Base-by-base conservation (phyloP, 73 alveolate genomes). In the Paramecium octaurelia region DNA sequence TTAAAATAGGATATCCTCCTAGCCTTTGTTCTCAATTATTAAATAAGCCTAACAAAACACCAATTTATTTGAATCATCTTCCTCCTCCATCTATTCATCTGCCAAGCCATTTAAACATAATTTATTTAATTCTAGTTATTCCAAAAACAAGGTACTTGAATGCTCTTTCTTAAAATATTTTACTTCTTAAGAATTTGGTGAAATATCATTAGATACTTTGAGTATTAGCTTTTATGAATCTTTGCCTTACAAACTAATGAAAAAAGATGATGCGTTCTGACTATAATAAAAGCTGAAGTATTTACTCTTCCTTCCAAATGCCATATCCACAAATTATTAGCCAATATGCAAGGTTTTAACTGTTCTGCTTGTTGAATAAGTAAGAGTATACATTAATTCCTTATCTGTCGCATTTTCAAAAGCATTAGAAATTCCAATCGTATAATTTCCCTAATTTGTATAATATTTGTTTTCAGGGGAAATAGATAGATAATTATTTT, bases 291-390 rank as follows among this genome's bases (percentile, higher is more conserved):
- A 64, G 27, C 84, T 64, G 27, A 64, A 64, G 48, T 64, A 64
- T 64, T 64, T 64, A 27, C 29, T 64, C 46, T 64, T 64, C 9
- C 8, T 64, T 64, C 48, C 46, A 12, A 11, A 24, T 44, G 57
- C 31, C 38, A 20, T 23, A 80, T 80, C 91, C 7, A 24, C 34
- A 80, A 40, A 48, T 42, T 44, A 44, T 44, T 20, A 23, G 14
- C 76, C 91, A 5, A 48, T 14, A 10, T 80, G 38, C 7, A 80
- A 23, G 14, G 70, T 44, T 44, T 80, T 80, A 35, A 80, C 73
- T 14, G 91, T 80, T 48, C 91, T 80, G 6, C 64, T 31, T 16
- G 91, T 80, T 12, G 91, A 80, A 44, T 24, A 80, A 20, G 91
- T 80, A n/a, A 80, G 24, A 7, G 91, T 31, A 43, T 31, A 64